Percentiles rank a stretch among this genome's conserved stretches.
Evolutionary conservation across 257 asterid species (phyloP).

Genomic region (Rubia yunnanensis): DNA sequence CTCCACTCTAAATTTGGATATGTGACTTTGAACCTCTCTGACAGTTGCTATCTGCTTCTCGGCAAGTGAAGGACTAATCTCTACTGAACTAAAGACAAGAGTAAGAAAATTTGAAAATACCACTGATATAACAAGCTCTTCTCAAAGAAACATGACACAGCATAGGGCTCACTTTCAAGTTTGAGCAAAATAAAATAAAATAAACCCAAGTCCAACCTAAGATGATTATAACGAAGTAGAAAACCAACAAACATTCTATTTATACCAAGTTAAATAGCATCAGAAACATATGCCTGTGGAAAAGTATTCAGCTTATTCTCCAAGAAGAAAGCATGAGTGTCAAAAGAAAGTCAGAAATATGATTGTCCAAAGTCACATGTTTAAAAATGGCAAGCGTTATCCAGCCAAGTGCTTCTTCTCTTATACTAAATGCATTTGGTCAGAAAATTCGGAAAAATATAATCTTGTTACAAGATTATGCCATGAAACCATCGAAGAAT

Average conservation of each 20-base stretch:
- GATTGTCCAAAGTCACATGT: not conserved
- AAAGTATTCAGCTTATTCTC: not conserved
- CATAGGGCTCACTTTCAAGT: not conserved
- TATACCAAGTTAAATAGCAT: not conserved
- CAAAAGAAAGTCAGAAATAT: not conserved
- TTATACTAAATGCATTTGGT: not conserved
- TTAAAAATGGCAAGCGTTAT: not conserved
- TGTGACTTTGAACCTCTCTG: slow-evolving; percentile 70
- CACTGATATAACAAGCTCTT: slow-evolving; percentile 7
- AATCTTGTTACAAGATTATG: not conserved
- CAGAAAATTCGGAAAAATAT: not conserved
- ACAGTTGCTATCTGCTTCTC: slow-evolving; percentile 80
- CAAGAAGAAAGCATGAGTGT: not conserved
- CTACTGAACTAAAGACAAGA: slow-evolving; percentile 71
- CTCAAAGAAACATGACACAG: not conserved
- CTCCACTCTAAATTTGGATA: slow-evolving; percentile 63
- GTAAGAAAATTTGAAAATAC: not conserved
- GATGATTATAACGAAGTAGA: not conserved
- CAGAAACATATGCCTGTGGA: not conserved
- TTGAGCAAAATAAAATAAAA: not conserved
- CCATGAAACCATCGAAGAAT: not conserved
- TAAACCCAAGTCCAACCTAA: not conserved
- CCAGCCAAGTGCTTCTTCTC: not conserved
- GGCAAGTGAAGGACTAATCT: slow-evolving; percentile 91
- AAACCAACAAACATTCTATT: not conserved